These are phyloP conservation scores for Solanum virginianum DNA, from an alignment of 257 asterid genomes.

Conservation along the genomic window DNA sequence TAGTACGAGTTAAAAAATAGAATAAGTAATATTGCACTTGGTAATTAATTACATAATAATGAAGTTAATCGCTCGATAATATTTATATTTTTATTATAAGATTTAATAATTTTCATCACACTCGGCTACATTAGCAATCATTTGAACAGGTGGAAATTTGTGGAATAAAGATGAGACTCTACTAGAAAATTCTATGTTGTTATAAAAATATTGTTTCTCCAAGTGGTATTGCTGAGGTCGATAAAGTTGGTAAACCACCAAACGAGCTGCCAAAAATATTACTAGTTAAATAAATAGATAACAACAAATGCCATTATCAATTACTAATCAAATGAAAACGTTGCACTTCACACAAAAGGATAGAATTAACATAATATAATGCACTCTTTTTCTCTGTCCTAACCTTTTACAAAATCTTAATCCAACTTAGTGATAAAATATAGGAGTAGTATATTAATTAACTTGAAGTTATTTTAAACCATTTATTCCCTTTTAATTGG, in stretches of 20 bases:
- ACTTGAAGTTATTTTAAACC: neutral
- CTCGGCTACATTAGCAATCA: neutral
- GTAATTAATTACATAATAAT: no score
- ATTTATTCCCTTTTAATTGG: neutral
- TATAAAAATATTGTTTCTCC: neutral
- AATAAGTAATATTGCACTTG: no score
- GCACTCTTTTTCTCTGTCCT: neutral
- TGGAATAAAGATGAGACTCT: neutral
- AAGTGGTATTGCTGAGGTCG: neutral
- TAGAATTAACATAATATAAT: neutral
- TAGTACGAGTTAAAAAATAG: no score
- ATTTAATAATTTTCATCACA: no score
- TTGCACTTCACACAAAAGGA: neutral
- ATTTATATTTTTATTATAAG: accelerated
- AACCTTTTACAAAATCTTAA: neutral
- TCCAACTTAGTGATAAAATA: neutral
- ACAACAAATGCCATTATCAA: neutral
- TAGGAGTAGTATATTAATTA: neutral
- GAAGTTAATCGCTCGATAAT: no score
- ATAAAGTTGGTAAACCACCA: neutral
- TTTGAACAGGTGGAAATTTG: neutral
- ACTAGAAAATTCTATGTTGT: neutral
- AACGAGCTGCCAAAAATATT: neutral
- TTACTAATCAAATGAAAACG: neutral
- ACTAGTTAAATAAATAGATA: neutral